Evolutionary conservation across 495 filamentous ascomycete genomes (phyloP), one percentile per base, ranked within the genome.

Genomic region (Articulospora tetracladia): DNA sequence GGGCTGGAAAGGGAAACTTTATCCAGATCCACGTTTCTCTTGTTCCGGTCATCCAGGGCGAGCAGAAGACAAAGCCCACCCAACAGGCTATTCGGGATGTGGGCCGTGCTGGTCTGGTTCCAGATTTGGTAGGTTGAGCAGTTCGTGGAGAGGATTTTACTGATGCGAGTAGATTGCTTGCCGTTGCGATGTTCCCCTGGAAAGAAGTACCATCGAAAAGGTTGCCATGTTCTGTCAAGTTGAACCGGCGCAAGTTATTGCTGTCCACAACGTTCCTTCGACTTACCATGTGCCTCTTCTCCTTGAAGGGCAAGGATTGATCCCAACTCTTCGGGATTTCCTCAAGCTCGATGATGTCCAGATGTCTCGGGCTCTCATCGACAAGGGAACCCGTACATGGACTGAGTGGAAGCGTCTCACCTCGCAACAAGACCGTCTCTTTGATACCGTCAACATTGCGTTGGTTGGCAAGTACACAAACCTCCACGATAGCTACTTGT

Each of bases 1-100:
- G 84, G 47, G 86, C 81, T 51, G 91, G 89, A 58, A 88, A 85
- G 70, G 77, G 82, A 65, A 94, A 96, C 73, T 96, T 97, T 72
- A 67, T 91, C 62, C 86, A 90, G 70, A 96, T 94, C 60, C 86
- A 91, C 68, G 93, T 96, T 46, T 91, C 83, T 10, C 85, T 88
- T 49, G 83, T 96, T 20, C 92, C 92, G 0, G 74, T 93, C 34
- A 73, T 86, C 36, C 70, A 83, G 51, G 83, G 87, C n/a, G 94
- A 98, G 76, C 84, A 94, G 74, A 98, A 98, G 85, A 97, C 92
- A 15, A 98, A 98, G 73, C 94, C 94, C 0, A 98, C 94, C 0
- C 94, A 98, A 71, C 81, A 88, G 62, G 91, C 94, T 34, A 92
- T 97, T 70, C 86, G 85, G 64, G 83, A 89, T 61, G 86, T 25